Percentiles rank a stretch among this genome's conserved stretches.
phyloP scores from a whole-genome alignment of 2,329 filamentous ascomycete genomes.

The Ramularia collo-cygni region DNA sequence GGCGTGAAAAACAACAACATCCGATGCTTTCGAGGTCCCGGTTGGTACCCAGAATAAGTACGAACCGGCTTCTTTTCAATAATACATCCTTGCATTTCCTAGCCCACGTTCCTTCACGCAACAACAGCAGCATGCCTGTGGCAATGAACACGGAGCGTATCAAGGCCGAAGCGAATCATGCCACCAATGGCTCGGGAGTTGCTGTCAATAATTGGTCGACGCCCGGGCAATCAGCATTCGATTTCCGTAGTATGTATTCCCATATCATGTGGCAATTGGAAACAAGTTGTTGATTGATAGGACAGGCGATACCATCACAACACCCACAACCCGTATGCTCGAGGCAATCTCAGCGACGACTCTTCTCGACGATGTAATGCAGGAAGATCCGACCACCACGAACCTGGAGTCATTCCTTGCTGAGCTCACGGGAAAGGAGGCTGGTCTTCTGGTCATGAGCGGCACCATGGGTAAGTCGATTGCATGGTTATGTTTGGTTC shows the following conservation, averaged over 20 bases:
- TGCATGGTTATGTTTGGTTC: too few relatives aligned
- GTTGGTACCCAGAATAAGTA: slow-evolving; percentile 15
- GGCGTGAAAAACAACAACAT: slow-evolving; percentile 2
- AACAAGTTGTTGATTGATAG: background rate
- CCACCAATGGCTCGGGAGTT: slow-evolving; percentile 14
- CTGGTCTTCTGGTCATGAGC: slow-evolving; percentile 72
- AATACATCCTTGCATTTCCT: slow-evolving; percentile 1
- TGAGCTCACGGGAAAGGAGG: slow-evolving; percentile 65
- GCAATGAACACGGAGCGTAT: slow-evolving; percentile 10
- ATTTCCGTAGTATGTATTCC: slow-evolving; percentile 43
- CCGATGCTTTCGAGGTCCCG: slow-evolving; percentile 3
- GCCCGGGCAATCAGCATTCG: slow-evolving; percentile 49
- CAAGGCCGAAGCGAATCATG: slow-evolving; percentile 12
- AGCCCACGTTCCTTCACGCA: background rate
- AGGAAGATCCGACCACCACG: slow-evolving; percentile 71
- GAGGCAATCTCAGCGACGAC: slow-evolving; percentile 66
- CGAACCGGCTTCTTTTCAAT: background rate
- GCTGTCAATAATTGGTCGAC: slow-evolving; percentile 31
- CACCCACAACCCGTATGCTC: slow-evolving; percentile 75
- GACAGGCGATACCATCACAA: slow-evolving; percentile 59
- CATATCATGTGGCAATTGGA: background rate
- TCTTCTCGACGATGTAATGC: slow-evolving; percentile 76
- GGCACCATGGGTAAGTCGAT: slow-evolving; percentile 62
- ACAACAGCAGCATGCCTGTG: slow-evolving; percentile 7
- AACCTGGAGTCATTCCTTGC: slow-evolving; percentile 70